phyloP scores from a whole-genome alignment of 805 yeast genomes.

The Sungouiozyma intestinalis region DNA sequence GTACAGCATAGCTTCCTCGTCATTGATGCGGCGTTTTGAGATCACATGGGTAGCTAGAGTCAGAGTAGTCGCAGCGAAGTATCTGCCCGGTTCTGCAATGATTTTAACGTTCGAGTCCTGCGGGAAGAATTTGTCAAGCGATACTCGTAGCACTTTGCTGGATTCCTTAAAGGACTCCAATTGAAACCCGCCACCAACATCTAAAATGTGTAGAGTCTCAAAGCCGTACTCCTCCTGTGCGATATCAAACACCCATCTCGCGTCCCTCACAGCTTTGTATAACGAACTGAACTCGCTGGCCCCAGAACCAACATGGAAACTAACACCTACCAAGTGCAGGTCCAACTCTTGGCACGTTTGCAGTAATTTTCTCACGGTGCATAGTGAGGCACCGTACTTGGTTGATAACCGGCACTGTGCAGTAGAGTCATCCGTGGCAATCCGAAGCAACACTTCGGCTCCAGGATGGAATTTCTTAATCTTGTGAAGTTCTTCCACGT shows the following conservation, averaged over 20 bases:
- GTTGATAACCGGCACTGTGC: slow-evolving; percentile 81
- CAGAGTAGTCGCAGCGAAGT: slow-evolving; percentile 74
- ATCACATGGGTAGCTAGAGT: slow-evolving; percentile 76
- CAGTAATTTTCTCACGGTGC: slow-evolving; percentile 44
- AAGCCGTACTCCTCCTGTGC: slow-evolving; percentile 39
- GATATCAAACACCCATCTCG: slow-evolving; percentile 54
- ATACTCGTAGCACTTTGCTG: slow-evolving; percentile 43
- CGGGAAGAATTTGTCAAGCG: slow-evolving; percentile 56
- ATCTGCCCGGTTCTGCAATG: slow-evolving; percentile 93
- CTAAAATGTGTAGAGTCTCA: slow-evolving; percentile 44
- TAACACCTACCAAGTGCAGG: slow-evolving; percentile 69
- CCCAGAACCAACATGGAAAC: slow-evolving; percentile 95
- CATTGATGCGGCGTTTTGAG: slow-evolving; percentile 53
- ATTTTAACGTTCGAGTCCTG: slow-evolving; percentile 32
- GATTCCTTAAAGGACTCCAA: slow-evolving; percentile 49
- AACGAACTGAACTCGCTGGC: slow-evolving; percentile 63
- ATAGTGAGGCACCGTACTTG: slow-evolving; percentile 75
- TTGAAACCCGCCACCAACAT: slow-evolving; percentile 91
- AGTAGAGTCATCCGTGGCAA: slow-evolving; percentile 78
- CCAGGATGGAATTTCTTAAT: slow-evolving; percentile 56
- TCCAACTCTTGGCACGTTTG: slow-evolving; percentile 48
- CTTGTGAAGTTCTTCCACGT: slow-evolving; percentile 73
- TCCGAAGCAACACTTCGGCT: slow-evolving; percentile 63
- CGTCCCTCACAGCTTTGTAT: slow-evolving; percentile 60
- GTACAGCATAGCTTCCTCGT: slow-evolving; percentile 57